phyloP scores from a whole-genome alignment of 2,329 filamentous ascomycete species.

The Pseudocercospora cruenta region DNA sequence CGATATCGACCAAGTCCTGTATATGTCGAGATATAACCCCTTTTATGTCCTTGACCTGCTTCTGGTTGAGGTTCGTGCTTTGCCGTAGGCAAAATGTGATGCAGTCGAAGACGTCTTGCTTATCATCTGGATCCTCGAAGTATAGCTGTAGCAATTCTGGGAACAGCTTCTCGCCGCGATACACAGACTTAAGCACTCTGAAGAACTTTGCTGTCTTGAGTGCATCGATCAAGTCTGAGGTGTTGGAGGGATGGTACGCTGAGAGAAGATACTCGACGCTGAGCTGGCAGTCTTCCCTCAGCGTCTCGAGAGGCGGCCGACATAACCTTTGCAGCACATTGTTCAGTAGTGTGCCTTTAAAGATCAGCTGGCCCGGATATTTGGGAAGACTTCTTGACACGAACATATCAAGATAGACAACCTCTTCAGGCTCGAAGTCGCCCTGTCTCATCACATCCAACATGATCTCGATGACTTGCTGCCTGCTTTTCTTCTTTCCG shows the following conservation, averaged over 20 bases:
- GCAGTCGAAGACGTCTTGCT: constrained; percentile 75
- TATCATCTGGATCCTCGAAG: constrained; percentile 81
- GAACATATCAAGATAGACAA: constrained; percentile 98
- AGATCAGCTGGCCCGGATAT: constrained; percentile 91
- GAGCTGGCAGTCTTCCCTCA: constrained; percentile 93
- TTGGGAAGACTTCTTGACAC: constrained; percentile 94
- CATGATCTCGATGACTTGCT: constrained; percentile 89
- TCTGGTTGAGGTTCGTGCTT: constrained; percentile 64
- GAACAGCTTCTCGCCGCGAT: constrained; percentile 78
- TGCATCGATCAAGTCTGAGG: constrained; percentile 72
- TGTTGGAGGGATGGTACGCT: constrained; percentile 85
- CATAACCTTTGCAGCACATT: constrained; percentile 81
- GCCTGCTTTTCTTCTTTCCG: constrained; percentile 67
- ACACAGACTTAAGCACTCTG: constrained; percentile 87
- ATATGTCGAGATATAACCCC: constrained; percentile 68
- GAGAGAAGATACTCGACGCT: constrained; percentile 95
- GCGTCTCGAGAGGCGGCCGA: constrained; percentile 75
- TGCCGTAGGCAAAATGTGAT: constrained; percentile 74
- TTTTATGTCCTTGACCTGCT: constrained; percentile 74
- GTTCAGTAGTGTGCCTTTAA: constrained; percentile 83
- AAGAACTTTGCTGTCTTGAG: constrained; percentile 84
- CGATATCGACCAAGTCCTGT: constrained; percentile 66
- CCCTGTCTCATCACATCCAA: constrained; percentile 83
- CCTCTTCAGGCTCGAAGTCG: constrained; percentile 77
- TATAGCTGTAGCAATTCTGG: constrained; percentile 77